These are phyloP conservation scores for Bryum argenteum DNA, from an alignment of 225 moss, liverwort and hornwort genomes.

Conservation along the genomic window DNA sequence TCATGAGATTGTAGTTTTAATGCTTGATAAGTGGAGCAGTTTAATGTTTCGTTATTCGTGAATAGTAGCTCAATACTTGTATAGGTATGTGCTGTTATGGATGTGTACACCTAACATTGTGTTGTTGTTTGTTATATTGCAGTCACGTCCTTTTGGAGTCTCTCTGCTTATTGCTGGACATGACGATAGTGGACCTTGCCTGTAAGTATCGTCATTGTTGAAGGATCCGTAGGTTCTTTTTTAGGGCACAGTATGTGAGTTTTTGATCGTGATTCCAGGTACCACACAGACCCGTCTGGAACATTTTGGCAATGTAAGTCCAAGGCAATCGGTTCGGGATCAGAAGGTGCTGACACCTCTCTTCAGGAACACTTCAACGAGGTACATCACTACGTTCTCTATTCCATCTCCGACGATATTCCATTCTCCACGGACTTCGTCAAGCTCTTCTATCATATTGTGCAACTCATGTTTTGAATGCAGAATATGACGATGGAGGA, in stretches of 20 bases:
- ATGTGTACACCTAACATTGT: neutral
- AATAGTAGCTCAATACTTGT: neutral
- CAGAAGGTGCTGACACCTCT: slow-evolving; percentile 95
- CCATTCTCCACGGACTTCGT: too few species aligned
- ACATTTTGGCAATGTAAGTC: slow-evolving; percentile 99
- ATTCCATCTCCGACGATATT: neutral
- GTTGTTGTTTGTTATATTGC: slow-evolving; percentile 34
- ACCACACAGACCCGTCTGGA: slow-evolving; percentile 94
- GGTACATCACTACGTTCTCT: slow-evolving; percentile 47
- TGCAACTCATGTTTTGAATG: neutral
- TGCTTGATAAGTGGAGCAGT: neutral
- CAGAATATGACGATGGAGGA: slow-evolving; percentile 96
- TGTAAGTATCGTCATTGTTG: slow-evolving; percentile 49
- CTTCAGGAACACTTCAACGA: slow-evolving; percentile 92
- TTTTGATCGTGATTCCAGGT: slow-evolving; percentile 40
- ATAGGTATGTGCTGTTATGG: neutral
- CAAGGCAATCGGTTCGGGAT: slow-evolving; percentile 97
- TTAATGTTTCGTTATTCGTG: neutral
- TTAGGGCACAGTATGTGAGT: slow-evolving; percentile 1
- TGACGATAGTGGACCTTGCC: slow-evolving; percentile 87
- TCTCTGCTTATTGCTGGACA: slow-evolving; percentile 95
- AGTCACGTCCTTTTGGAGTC: slow-evolving; percentile 97
- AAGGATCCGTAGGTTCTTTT: neutral
- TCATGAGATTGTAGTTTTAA: neutral
- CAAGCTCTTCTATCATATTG: too few species aligned